Evolutionary conservation across 139 green algal species (phyloP), one percentile per base, ranked within the genome.

Genomic region (Desmodesmus armatus): DNA sequence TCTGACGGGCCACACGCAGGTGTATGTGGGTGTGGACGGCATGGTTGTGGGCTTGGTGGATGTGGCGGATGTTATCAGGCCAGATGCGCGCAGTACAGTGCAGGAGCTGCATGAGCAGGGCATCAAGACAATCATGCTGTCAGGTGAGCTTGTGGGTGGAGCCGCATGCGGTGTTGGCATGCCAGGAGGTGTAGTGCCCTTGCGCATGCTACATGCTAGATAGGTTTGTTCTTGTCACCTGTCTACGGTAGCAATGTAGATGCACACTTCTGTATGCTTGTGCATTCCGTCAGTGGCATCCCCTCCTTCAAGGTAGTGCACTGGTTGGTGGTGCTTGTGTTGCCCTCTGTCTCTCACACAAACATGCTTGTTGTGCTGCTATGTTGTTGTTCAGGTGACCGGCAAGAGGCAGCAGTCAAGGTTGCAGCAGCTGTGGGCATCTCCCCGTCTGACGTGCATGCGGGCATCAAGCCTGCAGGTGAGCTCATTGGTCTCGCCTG

Each of bases 401-500:
- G 73, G 49, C 47, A 80, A 41, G 73, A 80, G 53, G 49, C 73
- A 5, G 73, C 73, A n/a, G 31, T 80, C 47, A 80, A 80, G 73
- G 92, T 97, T 73, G 95, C 93, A 33, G 85, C 83, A 21, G 91
- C 91, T 15, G 92, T 97, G 39, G 95, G 95, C 74, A 94, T 93
- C 33, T 40, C 35, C 9, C 33, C 43, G 0, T 31, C 25, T 3
- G 62, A 75, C 11, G 78, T 97, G 31, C 90, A 91, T 63, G 90
- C 91, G 0, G 90, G 91, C 1, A 94, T 97, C 43, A 93, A 93
- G 81, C 91, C 91, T 4, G 88, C 88, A 47, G 91, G 89, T n/a
- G n/a, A n/a, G n/a, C n/a, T n/a, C 70, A n/a, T n/a, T n/a, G n/a
- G n/a, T n/a, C n/a, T n/a, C n/a, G n/a, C n/a, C n/a, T n/a, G n/a